Percentiles rank a stretch among this genome's conserved stretches.
Evolutionary conservation across 768 basidiomycete genomes (phyloP).

Genomic region (Xerocomellus intermedius): DNA sequence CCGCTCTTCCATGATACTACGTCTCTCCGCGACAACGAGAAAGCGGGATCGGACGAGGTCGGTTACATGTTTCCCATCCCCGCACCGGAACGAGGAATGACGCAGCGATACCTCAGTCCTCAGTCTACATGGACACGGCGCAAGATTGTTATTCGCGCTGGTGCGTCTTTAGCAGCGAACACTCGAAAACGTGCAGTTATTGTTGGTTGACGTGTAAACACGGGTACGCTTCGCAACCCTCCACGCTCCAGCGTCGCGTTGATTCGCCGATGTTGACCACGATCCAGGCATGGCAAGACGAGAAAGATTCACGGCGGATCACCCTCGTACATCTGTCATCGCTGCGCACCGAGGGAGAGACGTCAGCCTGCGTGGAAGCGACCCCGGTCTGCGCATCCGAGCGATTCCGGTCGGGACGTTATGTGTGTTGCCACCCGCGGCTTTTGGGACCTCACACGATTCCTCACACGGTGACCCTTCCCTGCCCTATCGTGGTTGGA

Average conservation of each 20-base stretch:
- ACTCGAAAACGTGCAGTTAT: slow-evolving; percentile 21
- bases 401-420: not conserved
- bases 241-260: not conserved
- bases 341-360: slow-evolving; percentile 22
- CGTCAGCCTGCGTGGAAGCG: slow-evolving; percentile 22
- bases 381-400: slow-evolving; percentile 15
- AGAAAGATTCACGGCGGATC: slow-evolving; percentile 32
- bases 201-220: slow-evolving; percentile 33
- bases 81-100: not conserved
- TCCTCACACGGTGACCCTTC: slow-evolving; percentile 10
- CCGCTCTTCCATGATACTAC: slow-evolving; percentile 25
- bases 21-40: slow-evolving; percentile 17
- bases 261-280: not conserved
- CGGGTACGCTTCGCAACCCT: slow-evolving; percentile 7
- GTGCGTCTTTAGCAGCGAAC: slow-evolving; percentile 31
- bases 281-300: slow-evolving; percentile 30
- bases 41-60: slow-evolving; percentile 20
- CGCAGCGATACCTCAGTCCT: slow-evolving; percentile 2
- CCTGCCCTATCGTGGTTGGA: not conserved
- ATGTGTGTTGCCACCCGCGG: slow-evolving; percentile 1
- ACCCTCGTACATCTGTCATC: slow-evolving; percentile 28
- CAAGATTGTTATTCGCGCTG: slow-evolving; percentile 33
- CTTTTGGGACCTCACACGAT: slow-evolving; percentile 7
- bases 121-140: slow-evolving; percentile 29
- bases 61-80: not conserved